Evolutionary conservation across 1,284 basidiomycete genomes (phyloP).

Genomic region (Albatrellus sp.): DNA sequence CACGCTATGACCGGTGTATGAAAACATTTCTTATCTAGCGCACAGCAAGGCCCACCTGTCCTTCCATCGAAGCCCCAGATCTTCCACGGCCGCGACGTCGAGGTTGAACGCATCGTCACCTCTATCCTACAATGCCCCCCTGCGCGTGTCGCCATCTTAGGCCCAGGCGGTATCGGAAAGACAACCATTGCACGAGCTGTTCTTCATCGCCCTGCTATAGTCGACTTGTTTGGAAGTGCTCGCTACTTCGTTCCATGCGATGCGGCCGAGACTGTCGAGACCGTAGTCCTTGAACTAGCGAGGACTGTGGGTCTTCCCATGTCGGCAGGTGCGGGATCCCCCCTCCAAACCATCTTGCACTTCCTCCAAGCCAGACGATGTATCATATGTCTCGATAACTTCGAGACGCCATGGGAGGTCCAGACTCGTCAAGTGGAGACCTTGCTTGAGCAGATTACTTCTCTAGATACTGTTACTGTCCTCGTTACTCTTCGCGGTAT

Average conservation of each 20-base stretch:
- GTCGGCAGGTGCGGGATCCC: neutral
- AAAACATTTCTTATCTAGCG: too few relatives aligned
- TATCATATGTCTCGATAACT: constrained; percentile 21
- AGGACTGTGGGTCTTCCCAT: constrained; percentile 8
- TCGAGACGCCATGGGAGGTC: constrained; percentile 22
- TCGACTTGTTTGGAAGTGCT: constrained; percentile 11
- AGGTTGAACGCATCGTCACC: neutral
- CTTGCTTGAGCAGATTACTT: constrained; percentile 5
- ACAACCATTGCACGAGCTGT: constrained; percentile 19
- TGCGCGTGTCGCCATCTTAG: constrained; percentile 17
- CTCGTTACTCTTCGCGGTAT: constrained; percentile 6
- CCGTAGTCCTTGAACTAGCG: constrained; percentile 15
- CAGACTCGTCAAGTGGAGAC: constrained; percentile 5
- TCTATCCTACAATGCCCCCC: neutral
- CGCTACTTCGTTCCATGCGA: constrained; percentile 20
- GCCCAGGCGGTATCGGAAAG: constrained; percentile 25
- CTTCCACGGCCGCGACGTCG: too few relatives aligned
- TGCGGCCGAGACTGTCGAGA: constrained; percentile 12
- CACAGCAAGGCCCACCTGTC: too few relatives aligned
- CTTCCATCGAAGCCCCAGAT: too few relatives aligned
- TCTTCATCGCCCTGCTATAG: constrained; percentile 12
- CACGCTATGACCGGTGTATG: too few relatives aligned
- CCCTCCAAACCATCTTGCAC: constrained; percentile 1
- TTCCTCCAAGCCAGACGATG: constrained; percentile 10
- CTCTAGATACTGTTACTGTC: neutral